A percentile compares a stretch with the other conserved stretches of the same genome.
phyloP scores from a whole-genome alignment of 371 early-diverging fungal genomes.

The Mortierella sp. region DNA sequence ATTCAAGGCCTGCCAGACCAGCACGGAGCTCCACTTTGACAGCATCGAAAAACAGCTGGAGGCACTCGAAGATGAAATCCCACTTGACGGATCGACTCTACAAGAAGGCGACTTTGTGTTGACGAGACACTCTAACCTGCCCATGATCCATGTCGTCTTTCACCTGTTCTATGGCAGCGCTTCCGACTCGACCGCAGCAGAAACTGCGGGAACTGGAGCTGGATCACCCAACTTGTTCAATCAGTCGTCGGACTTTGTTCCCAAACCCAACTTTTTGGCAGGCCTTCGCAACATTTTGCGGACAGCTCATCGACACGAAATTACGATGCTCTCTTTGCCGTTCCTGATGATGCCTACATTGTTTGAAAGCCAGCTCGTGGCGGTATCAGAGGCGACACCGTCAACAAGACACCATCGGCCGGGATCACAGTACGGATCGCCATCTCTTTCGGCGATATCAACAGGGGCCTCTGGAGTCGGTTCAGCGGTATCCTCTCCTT shows the following conservation, averaged over 20 bases:
- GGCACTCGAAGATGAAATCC: constrained; percentile 67
- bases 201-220: constrained; percentile 13
- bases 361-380: constrained; percentile 55
- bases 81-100: constrained; percentile 55
- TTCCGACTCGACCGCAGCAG: not conserved
- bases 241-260: constrained; percentile 28
- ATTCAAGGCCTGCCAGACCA: constrained; percentile 74
- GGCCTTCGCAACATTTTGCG: constrained; percentile 79
- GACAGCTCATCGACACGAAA: constrained; percentile 76
- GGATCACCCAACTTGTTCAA: constrained; percentile 20
- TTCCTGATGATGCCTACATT: constrained; percentile 73
- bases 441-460: constrained; percentile 15
- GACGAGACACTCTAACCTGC: constrained; percentile 85
- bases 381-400: not conserved
- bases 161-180: constrained; percentile 63
- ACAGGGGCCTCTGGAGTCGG: not conserved
- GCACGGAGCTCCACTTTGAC: constrained; percentile 86
- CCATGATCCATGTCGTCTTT: constrained; percentile 80
- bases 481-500: constrained; percentile 23
- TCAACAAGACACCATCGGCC: constrained; percentile 24
- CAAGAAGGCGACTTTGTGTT: constrained; percentile 78
- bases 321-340: constrained; percentile 76
- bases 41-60: constrained; percentile 76
- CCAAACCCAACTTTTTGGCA: constrained; percentile 59
- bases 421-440: constrained; percentile 25